Evolutionary conservation across 768 basidiomycete species (phyloP).

Genomic region (Psilocybe cubensis): DNA sequence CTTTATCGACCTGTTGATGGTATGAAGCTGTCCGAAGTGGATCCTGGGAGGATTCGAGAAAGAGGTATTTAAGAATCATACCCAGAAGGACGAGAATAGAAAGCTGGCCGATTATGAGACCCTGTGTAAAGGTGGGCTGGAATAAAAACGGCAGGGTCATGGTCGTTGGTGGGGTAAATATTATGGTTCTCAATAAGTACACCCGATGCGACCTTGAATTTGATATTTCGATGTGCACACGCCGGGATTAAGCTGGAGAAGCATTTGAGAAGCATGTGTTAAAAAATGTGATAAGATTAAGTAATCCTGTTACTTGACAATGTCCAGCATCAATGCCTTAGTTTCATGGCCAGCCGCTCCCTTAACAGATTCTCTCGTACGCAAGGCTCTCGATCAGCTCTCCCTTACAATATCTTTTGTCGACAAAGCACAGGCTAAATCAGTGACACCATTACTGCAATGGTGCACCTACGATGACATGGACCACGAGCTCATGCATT

Average conservation of each 20-base stretch:
- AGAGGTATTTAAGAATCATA: constrained; percentile 91
- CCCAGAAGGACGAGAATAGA: constrained; percentile 80
- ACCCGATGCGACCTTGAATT: neutral
- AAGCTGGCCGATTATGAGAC: constrained; percentile 89
- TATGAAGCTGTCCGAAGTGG: constrained; percentile 60
- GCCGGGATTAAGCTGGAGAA: too few species aligned
- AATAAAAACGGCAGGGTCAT: constrained; percentile 70
- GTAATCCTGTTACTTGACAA: neutral
- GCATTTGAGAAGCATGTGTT: constrained; percentile 18
- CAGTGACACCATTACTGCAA: constrained; percentile 49
- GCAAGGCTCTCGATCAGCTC: constrained; percentile 37
- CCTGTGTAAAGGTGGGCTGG: constrained; percentile 93
- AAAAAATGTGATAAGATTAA: constrained; percentile 12
- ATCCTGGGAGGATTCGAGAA: constrained; percentile 78
- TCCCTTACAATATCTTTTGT: constrained; percentile 18
- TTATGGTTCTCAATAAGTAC: neutral
- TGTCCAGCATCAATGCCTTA: constrained; percentile 23
- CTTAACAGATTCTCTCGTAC: constrained; percentile 47
- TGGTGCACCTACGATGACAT: constrained; percentile 92
- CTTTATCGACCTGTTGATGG: constrained; percentile 58
- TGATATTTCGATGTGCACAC: neutral
- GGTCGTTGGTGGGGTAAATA: constrained; percentile 14
- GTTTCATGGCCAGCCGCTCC: constrained; percentile 57
- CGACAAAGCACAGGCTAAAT: constrained; percentile 13
- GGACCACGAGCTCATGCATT: constrained; percentile 72